These are phyloP conservation scores for Globisporangium barbulae DNA, from an alignment of 352 stramenopile species.

Conservation along the genomic window DNA sequence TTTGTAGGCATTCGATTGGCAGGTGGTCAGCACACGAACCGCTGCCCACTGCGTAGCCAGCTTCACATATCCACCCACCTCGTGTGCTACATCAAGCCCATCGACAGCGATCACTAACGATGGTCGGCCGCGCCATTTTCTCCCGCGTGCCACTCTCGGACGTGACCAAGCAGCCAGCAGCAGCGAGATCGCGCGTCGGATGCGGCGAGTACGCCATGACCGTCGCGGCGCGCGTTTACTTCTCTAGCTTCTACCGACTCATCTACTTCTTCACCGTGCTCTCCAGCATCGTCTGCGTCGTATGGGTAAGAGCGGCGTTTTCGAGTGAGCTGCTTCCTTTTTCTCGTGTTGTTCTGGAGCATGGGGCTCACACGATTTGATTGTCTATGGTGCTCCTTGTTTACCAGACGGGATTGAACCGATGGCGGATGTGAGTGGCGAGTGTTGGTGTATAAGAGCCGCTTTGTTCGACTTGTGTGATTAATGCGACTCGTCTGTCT, in stretches of 20 bases:
- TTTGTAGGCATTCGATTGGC: not conserved
- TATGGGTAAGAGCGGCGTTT: conserved; percentile 44
- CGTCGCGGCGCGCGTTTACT: conserved; percentile 78
- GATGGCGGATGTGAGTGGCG: conserved; percentile 64
- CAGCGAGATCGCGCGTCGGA: conserved; percentile 28
- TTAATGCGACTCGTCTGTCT: not conserved
- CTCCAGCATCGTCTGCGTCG: conserved; percentile 65
- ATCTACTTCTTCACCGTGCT: conserved; percentile 82
- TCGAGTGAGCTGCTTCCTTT: not conserved
- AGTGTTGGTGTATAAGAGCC: not conserved
- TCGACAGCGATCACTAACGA: not conserved
- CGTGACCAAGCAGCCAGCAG: conserved; percentile 11
- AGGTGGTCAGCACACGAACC: not conserved
- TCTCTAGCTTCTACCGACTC: conserved; percentile 70
- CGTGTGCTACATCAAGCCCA: not conserved
- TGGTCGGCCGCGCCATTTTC: conserved; percentile 20
- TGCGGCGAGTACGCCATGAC: conserved; percentile 74
- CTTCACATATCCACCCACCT: not conserved
- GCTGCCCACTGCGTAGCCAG: not conserved
- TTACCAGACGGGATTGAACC: conserved; percentile 59
- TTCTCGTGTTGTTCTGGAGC: not conserved
- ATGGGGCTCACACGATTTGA: not conserved
- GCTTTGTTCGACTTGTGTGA: not conserved
- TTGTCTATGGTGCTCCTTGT: not conserved
- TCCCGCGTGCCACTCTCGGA: conserved; percentile 26